Conservation (phyloP, 805 yeast species). For the Yamadazyma ubonensis region DNA sequence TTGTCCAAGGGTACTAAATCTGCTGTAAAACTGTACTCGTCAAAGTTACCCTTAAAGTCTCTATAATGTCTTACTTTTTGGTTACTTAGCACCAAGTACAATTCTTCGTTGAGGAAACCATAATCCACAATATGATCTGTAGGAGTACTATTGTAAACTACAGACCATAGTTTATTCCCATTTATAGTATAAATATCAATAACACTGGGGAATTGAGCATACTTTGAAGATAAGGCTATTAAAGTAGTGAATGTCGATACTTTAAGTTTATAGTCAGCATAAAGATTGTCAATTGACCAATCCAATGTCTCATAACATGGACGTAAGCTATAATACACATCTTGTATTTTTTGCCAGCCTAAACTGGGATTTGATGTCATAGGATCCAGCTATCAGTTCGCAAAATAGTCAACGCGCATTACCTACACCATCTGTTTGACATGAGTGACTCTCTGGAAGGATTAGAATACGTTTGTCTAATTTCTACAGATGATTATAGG, state of each 20-base stretch:
- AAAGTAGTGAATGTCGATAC: slow-evolving; percentile 55
- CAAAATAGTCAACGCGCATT: background rate
- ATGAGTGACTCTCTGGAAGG: slow-evolving; percentile 8
- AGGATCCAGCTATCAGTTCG: background rate
- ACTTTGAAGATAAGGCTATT: slow-evolving; percentile 48
- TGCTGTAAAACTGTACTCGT: slow-evolving; percentile 41
- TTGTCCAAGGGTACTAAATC: slow-evolving; percentile 20
- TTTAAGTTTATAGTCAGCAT: slow-evolving; percentile 43
- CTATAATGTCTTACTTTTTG: slow-evolving; percentile 57
- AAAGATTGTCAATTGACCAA: slow-evolving; percentile 46
- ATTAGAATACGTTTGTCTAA: slow-evolving; percentile 56
- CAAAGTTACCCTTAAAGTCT: slow-evolving; percentile 68
- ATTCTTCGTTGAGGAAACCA: slow-evolving; percentile 50
- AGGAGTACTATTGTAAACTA: slow-evolving; percentile 42
- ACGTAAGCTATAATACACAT: slow-evolving; percentile 63
- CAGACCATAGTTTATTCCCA: slow-evolving; percentile 35
- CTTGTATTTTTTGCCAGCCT: slow-evolving; percentile 77
- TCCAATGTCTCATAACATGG: slow-evolving; percentile 52
- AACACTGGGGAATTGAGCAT: slow-evolving; percentile 33
- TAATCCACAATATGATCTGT: slow-evolving; percentile 54
- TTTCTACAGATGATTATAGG: slow-evolving; percentile 69
- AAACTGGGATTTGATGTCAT: slow-evolving; percentile 41
- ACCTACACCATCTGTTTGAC: background rate
- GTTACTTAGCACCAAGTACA: slow-evolving; percentile 53
- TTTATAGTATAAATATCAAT: slow-evolving; percentile 37